A percentile compares a stretch with the other conserved stretches of the same genome.
phyloP scores from a whole-genome alignment of 2,329 filamentous ascomycete genomes.

The Aspergillus sp. region DNA sequence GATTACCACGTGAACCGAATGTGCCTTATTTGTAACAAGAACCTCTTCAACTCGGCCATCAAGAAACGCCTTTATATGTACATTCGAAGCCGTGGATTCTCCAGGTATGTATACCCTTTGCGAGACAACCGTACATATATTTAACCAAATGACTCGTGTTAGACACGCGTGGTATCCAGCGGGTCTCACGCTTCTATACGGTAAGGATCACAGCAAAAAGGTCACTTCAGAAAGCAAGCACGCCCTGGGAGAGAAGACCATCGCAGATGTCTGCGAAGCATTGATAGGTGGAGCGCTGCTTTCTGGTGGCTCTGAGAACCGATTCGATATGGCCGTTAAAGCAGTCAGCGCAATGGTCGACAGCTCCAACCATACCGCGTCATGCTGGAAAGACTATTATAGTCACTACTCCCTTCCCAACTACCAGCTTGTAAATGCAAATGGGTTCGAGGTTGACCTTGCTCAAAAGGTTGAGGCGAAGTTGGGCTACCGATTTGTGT shows the following conservation, averaged over 20 bases:
- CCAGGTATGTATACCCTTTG: slow-evolving; percentile 43
- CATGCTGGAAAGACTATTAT: slow-evolving; percentile 64
- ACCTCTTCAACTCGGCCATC: slow-evolving; percentile 69
- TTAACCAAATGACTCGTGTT: slow-evolving; percentile 7
- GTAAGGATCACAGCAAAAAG: slow-evolving; percentile 54
- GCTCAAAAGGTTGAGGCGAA: slow-evolving; percentile 55
- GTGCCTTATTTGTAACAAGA: slow-evolving; percentile 83
- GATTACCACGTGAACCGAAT: slow-evolving; percentile 86
- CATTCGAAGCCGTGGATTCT: slow-evolving; percentile 75
- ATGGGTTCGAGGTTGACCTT: slow-evolving; percentile 61
- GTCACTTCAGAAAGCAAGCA: slow-evolving; percentile 45
- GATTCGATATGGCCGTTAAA: slow-evolving; percentile 54
- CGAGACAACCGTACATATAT: neutral
- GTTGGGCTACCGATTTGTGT: slow-evolving; percentile 60
- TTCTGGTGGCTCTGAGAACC: slow-evolving; percentile 40
- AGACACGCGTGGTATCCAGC: slow-evolving; percentile 82
- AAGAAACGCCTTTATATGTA: slow-evolving; percentile 60
- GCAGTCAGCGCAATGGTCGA: slow-evolving; percentile 55
- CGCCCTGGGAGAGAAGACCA: slow-evolving; percentile 72
- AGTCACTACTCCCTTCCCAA: slow-evolving; percentile 57
- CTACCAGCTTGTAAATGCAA: slow-evolving; percentile 58
- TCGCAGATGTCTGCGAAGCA: slow-evolving; percentile 91
- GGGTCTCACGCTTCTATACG: slow-evolving; percentile 62
- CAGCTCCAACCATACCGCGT: slow-evolving; percentile 61
- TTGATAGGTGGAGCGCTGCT: slow-evolving; percentile 78